phyloP scores from a whole-genome alignment of 2,329 filamentous ascomycete species.

The Diaporthe citri region DNA sequence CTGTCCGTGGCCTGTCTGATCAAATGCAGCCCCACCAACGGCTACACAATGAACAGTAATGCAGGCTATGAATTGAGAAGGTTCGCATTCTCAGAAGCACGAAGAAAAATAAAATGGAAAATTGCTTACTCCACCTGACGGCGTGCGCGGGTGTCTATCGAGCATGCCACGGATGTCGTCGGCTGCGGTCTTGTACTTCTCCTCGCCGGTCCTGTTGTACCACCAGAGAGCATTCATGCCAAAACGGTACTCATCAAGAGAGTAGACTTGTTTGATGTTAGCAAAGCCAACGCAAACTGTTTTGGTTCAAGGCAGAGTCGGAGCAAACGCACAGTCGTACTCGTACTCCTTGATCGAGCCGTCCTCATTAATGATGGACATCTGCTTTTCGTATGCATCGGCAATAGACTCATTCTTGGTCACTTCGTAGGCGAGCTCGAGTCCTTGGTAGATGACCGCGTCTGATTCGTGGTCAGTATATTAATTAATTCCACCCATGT shows the following conservation, averaged over 20 bases:
- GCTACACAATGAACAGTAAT: too few relatives aligned
- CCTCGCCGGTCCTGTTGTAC: constrained; percentile 51
- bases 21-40: background rate
- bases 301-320: background rate
- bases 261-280: constrained; percentile 47
- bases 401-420: constrained; percentile 52
- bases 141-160: constrained; percentile 54
- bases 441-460: constrained; percentile 53
- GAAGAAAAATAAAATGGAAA: background rate
- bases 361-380: constrained; percentile 53
- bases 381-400: constrained; percentile 50
- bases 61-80: background rate
- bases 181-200: constrained; percentile 56
- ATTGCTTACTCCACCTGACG: constrained; percentile 48
- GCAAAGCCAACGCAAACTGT: background rate
- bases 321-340: constrained; percentile 43
- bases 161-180: constrained; percentile 53
- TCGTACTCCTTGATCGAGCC: constrained; percentile 56
- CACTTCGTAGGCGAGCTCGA: constrained; percentile 53
- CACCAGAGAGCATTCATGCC: constrained; percentile 55
- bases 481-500: too few relatives aligned
- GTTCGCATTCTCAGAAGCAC: too few relatives aligned
- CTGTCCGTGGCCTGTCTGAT: background rate
- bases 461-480: constrained; percentile 35
- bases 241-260: constrained; percentile 55